Conservation (phyloP, 1,139 yeast genomes). For the Eremothecium sinecaudum region DNA sequence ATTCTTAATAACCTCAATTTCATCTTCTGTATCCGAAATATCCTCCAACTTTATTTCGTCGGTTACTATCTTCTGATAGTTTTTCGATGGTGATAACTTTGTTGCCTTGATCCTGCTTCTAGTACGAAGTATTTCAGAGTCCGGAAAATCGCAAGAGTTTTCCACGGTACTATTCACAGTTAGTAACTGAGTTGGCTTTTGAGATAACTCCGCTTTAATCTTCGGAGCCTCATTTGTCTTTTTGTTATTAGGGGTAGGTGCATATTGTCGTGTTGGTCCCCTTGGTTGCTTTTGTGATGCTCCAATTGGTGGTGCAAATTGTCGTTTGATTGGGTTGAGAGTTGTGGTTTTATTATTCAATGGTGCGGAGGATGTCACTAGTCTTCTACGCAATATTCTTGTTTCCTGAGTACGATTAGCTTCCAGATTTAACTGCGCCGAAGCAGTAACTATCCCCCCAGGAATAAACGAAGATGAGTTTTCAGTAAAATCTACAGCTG, state of each 20-base stretch:
- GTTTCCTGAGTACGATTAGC: background rate
- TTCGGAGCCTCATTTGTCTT: background rate
- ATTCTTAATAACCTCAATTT: constrained; percentile 4
- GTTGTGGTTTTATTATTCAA: background rate
- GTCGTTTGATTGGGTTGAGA: background rate
- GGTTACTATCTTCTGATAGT: constrained; percentile 6
- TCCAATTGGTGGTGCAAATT: constrained; percentile 1
- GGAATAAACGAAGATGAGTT: constrained; percentile 8
- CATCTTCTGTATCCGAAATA: constrained; percentile 5
- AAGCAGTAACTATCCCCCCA: constrained; percentile 24
- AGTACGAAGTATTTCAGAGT: background rate
- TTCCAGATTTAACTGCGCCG: constrained; percentile 15
- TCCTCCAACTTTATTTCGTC: constrained; percentile 9
- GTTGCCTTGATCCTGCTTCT: background rate
- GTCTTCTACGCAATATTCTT: background rate
- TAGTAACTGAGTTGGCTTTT: background rate
- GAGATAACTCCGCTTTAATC: background rate
- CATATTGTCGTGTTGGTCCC: background rate
- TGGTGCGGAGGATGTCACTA: background rate
- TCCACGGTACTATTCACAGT: background rate
- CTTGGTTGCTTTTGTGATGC: background rate
- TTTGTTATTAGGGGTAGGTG: background rate
- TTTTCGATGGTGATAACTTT: background rate
- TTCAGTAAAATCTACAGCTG: constrained; percentile 13
- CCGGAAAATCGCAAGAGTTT: background rate